Base-by-base conservation (phyloP, 192 early-diverging fungal species). In the Coemansia sp. region DNA sequence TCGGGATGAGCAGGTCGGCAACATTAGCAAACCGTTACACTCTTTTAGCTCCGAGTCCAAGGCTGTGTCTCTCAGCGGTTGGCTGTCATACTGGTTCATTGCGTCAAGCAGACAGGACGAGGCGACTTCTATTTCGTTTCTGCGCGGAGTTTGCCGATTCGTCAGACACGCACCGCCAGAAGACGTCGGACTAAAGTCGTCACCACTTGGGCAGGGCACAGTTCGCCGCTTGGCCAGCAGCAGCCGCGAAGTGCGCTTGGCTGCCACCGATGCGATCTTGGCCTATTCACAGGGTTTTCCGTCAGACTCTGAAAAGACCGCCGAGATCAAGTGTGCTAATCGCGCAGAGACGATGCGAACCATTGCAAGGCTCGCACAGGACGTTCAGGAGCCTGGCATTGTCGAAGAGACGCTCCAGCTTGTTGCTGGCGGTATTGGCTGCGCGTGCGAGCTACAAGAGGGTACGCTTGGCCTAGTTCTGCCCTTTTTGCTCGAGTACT, bases 41-140 rank as follows among this genome's bases (percentile, higher is more conserved):
- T 12, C 22, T 7, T 24, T 29, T 50, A 29, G 46, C 10, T 11
- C 26, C 14, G 6, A 2, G 17, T 21, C 8, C 17, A 44, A 22
- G 44, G 15, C 18, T 1, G 64, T 70, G 15, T 61, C 73, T 19
- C 56, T 81, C 21, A 75, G 79, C 33, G 56, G 57, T 37, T 81
- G 79, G 79, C 42, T 81, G 32, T 63, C 79, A 0, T 76, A 68
- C 54, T 81, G 79, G 79, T 81, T 81, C 54, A 72, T 81, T 37
- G 74, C 70, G 10, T 65, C 66, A 4, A 68, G 58, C 53, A 60
- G 63, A 14, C 69, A 68, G 34, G 41, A 58, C 32, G 63, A 72
- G 9, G 39, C 39, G 0, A 63, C 67, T 1, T 65, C 69, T 6
- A 54, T 66, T 1, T 58, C 43, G 22, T 81, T 76, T 55, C 52